phyloP scores from a whole-genome alignment of 805 yeast species.

The Kazachstania kunashirensis region DNA sequence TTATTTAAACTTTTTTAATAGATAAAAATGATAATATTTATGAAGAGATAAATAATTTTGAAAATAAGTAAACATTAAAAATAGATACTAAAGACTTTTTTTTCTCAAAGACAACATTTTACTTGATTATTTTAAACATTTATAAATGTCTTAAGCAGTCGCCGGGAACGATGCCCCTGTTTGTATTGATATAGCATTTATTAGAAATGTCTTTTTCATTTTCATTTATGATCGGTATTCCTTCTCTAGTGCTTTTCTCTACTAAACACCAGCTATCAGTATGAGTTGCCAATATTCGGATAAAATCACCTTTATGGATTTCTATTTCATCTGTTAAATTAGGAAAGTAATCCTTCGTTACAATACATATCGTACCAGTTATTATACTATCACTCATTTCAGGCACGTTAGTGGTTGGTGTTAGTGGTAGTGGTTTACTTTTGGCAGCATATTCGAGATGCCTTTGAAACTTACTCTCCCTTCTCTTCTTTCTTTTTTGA shows the following conservation, averaged over 20 bases:
- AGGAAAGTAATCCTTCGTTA: conserved; percentile 22
- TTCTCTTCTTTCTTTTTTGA: conserved; percentile 4
- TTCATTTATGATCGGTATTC: conserved; percentile 7
- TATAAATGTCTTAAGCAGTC: conserved; percentile 22
- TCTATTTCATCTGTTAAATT: conserved; percentile 32
- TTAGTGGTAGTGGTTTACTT: conserved; percentile 18
- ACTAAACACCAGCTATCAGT: conserved; percentile 39
- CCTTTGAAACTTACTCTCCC: conserved; percentile 9
- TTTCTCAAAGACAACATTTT: no score
- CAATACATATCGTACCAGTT: conserved; percentile 13
- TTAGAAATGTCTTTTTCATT: conserved; percentile 8
- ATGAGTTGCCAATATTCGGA: conserved; percentile 32
- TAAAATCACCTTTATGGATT: conserved; percentile 26
- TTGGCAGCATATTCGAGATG: conserved; percentile 11
- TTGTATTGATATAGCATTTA: conserved; percentile 27
- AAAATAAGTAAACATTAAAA: no score
- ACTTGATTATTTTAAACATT: no score
- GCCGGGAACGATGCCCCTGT: conserved; percentile 35
- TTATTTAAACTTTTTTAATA: no score
- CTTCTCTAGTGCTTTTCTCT: conserved; percentile 28
- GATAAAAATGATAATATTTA: no score
- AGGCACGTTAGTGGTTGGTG: conserved; percentile 8
- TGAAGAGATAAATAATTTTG: no score
- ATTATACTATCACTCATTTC: conserved; percentile 1
- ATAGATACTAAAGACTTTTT: no score